phyloP scores from a whole-genome alignment of 345 rosid genomes.

The Melaleuca alternifolia region DNA sequence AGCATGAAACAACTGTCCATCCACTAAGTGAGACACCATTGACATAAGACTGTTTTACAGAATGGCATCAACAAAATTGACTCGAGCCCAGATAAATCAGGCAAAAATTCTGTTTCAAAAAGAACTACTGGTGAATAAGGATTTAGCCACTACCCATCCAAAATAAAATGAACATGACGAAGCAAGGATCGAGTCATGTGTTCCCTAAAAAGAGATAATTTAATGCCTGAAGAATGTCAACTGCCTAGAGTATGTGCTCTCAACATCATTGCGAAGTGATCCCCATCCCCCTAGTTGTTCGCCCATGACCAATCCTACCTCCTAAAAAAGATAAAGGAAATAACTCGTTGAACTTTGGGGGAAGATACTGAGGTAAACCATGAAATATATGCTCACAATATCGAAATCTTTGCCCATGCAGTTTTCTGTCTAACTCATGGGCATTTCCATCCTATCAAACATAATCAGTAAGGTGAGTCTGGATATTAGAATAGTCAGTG shows the following conservation, averaged over 20 bases:
- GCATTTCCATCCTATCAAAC: background rate
- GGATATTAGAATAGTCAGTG: background rate
- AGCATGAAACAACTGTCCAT: background rate
- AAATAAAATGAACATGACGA: background rate
- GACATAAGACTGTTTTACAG: background rate
- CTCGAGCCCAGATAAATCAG: background rate
- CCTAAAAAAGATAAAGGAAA: background rate
- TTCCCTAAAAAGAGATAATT: background rate
- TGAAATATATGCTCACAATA: background rate
- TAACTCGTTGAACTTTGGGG: background rate
- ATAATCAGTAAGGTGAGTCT: background rate
- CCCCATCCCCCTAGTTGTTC: background rate
- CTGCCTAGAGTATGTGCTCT: background rate
- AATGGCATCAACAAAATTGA: background rate
- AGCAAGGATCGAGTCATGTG: background rate
- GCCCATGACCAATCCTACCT: background rate
- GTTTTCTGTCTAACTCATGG: background rate
- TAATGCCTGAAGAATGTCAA: background rate
- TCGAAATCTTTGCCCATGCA: background rate
- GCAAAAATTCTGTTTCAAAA: background rate
- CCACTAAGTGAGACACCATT: background rate
- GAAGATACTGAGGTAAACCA: background rate
- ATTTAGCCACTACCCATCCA: background rate
- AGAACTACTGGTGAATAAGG: background rate
- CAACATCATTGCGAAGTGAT: background rate